phyloP scores from a whole-genome alignment of 257 asterid species.

The Linaria vulgaris region DNA sequence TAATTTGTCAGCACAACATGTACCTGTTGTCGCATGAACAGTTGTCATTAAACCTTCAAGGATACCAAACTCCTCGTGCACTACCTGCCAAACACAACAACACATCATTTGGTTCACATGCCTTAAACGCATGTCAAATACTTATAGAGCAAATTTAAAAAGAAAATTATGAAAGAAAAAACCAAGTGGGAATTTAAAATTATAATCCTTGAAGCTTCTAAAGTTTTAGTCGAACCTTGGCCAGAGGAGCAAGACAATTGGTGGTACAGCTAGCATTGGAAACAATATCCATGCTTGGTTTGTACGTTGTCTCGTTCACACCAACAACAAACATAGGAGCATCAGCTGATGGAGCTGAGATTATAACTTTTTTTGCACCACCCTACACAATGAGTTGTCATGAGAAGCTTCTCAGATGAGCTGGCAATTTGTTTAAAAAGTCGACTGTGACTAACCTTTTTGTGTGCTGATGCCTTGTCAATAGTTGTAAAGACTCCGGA shows the following conservation, averaged over 20 bases:
- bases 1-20: slow-evolving; percentile 4
- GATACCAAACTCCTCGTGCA: slow-evolving; percentile 97
- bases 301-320: slow-evolving; percentile 81
- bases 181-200: not conserved
- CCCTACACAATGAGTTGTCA: slow-evolving; percentile 53
- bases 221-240: slow-evolving; percentile 62
- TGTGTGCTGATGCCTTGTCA: slow-evolving; percentile 86
- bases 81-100: slow-evolving; percentile 57
- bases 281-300: slow-evolving; percentile 90
- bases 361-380: slow-evolving; percentile 93
- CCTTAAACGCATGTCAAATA: slow-evolving; percentile 7
- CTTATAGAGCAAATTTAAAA: not conserved
- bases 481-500: slow-evolving; percentile 87
- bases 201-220: not conserved
- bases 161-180: slow-evolving; percentile 2
- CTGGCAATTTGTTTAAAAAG: slow-evolving; percentile 12
- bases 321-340: slow-evolving; percentile 99
- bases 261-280: slow-evolving; percentile 99
- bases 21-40: slow-evolving; percentile 98
- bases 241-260: slow-evolving; percentile 98
- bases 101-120: not conserved
- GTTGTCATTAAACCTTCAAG: slow-evolving; percentile 96
- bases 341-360: slow-evolving; percentile 99
- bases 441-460: slow-evolving; percentile 51
- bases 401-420: slow-evolving; percentile 19